Base-by-base conservation (phyloP, 1,284 basidiomycete species). In the Agroathelia rolfsii region DNA sequence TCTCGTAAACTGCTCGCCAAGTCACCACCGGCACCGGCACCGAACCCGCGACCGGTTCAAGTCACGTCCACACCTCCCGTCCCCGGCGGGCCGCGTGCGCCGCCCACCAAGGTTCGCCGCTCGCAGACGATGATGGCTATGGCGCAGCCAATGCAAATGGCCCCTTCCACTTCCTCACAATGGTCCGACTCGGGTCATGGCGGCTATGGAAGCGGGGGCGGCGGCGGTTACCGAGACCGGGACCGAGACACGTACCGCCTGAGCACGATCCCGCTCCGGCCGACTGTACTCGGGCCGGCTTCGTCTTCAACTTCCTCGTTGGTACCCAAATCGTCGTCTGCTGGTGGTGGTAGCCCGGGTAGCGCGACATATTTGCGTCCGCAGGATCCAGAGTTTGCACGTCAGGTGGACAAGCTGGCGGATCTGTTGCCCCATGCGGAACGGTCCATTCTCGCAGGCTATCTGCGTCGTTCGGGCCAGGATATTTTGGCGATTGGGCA, bases 401-500 rank as follows among this genome's bases (percentile, higher is more conserved):
- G 54, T 26, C 79, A 84, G 52, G 68, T 90, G 6, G 74, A 82
- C 44, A 74, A 72, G 48, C 72, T 92, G 36, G 63, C 66, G 2
- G 76, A 81, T 43, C 57, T 90, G 22, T 57, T 90, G 18, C 87
- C 87, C 10, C 73, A 83, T 46, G 85, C 79, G 15, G 77, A 89
- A 40, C 68, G 72, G 32, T 56, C 56, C 6, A 59, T 86, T 3
- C 62, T 90, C 18, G 74, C 77, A 38, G 68, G 70, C 6, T 92
- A 92, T 56, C 54, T 90, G 32, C 66, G 67, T 18, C 66, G 77
- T 15, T 62, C 82, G 10, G 81, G 85, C 5, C 76, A 84, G 47
- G 81, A 86, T 52, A 80, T 87, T 36, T 57, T 81, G 28, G 87
- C 87, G 5, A 85, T 92, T 47, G 82, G 85, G 13, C 80, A 84